phyloP scores from a whole-genome alignment of 108 stramenopile genomes.

The Thalassiosira profunda region DNA sequence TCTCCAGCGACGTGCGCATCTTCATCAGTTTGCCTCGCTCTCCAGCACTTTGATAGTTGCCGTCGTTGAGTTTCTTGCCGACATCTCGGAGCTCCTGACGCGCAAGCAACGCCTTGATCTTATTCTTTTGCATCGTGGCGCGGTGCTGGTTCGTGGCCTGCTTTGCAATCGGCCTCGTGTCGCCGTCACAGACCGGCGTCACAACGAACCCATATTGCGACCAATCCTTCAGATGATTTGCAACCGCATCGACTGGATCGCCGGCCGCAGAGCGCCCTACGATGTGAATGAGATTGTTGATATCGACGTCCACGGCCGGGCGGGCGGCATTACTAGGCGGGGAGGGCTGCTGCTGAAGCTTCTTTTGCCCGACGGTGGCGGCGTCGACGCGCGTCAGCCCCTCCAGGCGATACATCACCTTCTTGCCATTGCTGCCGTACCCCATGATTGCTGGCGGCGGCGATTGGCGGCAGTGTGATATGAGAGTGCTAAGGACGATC shows the following conservation, averaged over 20 bases:
- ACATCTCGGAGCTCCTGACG: background rate
- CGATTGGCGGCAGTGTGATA: too few relatives aligned
- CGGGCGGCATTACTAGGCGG: too few relatives aligned
- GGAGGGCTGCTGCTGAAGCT: too few relatives aligned
- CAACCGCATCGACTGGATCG: slow-evolving; percentile 21
- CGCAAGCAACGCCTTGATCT: background rate
- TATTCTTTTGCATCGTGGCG: slow-evolving; percentile 2
- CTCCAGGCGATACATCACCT: background rate
- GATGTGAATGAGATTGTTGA: too few relatives aligned
- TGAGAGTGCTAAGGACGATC: too few relatives aligned
- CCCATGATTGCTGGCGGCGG: too few relatives aligned
- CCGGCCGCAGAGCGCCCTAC: too few relatives aligned
- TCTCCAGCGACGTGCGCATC: slow-evolving; percentile 1
- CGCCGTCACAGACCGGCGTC: slow-evolving; percentile 13
- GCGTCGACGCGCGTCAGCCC: too few relatives aligned
- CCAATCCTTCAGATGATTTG: slow-evolving; percentile 6
- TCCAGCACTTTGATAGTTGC: background rate
- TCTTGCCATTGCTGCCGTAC: background rate
- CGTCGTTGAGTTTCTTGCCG: slow-evolving; percentile 16
- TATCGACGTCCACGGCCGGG: too few relatives aligned
- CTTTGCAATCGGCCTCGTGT: slow-evolving; percentile 5
- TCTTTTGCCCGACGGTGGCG: too few relatives aligned
- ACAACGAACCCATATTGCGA: background rate
- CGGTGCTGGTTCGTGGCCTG: background rate
- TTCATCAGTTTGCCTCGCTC: background rate